Conservation (phyloP, 768 basidiomycete species). For the Fomitopsis serialis region DNA sequence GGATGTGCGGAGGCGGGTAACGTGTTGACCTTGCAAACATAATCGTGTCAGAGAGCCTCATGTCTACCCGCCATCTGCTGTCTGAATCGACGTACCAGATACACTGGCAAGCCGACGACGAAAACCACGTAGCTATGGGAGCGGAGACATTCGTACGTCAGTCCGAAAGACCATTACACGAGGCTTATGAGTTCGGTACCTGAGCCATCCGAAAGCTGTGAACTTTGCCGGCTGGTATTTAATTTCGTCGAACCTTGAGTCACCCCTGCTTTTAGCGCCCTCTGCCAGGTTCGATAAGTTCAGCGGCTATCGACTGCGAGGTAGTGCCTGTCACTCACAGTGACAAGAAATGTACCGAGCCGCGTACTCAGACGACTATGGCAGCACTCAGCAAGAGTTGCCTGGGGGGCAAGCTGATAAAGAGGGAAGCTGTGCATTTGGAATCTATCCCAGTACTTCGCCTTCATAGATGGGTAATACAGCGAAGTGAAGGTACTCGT, state of each 20-base stretch:
- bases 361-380: conserved; percentile 51
- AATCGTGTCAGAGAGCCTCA: not conserved
- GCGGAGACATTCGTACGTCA: too few species aligned
- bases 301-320: not conserved
- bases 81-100: conserved; percentile 30
- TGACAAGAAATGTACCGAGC: conserved; percentile 56
- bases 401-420: conserved; percentile 50
- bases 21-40: conserved; percentile 35
- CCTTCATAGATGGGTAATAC: conserved; percentile 54
- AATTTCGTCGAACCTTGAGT: conserved; percentile 61
- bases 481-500: conserved; percentile 54
- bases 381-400: conserved; percentile 56
- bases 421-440: conserved; percentile 32
- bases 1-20: conserved; percentile 47
- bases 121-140: conserved; percentile 55
- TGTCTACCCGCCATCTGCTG: not conserved
- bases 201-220: conserved; percentile 53
- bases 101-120: conserved; percentile 65
- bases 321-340: conserved; percentile 30
- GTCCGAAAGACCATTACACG: too few species aligned
- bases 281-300: conserved; percentile 17
- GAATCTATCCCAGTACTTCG: conserved; percentile 38
- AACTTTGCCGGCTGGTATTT: conserved; percentile 45
- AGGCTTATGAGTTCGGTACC: conserved; percentile 25
- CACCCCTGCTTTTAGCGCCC: conserved; percentile 51